Conservation (phyloP, 495 filamentous ascomycete genomes). For the Letharia columbiana region DNA sequence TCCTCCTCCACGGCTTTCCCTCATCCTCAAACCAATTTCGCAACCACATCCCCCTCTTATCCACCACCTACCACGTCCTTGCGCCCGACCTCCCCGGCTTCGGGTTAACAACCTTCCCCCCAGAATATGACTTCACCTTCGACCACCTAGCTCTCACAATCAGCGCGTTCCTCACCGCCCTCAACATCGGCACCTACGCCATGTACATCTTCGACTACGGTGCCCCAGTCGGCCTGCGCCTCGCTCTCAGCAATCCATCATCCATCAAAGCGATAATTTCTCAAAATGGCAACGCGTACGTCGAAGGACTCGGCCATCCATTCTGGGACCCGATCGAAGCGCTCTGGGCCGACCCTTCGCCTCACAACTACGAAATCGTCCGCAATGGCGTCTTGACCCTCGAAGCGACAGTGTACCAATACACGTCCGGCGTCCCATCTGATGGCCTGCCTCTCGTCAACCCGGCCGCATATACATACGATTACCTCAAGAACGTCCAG, state of each 20-base stretch:
- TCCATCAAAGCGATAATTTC: slow-evolving; percentile 45
- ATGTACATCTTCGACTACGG: slow-evolving; percentile 64
- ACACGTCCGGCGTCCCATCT: slow-evolving; percentile 38
- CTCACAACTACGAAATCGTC: slow-evolving; percentile 35
- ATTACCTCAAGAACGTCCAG: slow-evolving; percentile 42
- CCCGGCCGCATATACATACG: slow-evolving; percentile 45
- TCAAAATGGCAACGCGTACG: slow-evolving; percentile 59
- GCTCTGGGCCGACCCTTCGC: slow-evolving; percentile 36
- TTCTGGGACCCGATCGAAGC: slow-evolving; percentile 47
- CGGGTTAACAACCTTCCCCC: slow-evolving; percentile 46
- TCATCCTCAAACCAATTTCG: slow-evolving; percentile 55
- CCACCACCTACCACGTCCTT: slow-evolving; percentile 43
- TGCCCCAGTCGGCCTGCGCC: slow-evolving; percentile 46
- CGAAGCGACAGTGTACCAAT: slow-evolving; percentile 47
- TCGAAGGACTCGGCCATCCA: slow-evolving; percentile 43
- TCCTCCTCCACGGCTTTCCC: slow-evolving; percentile 58
- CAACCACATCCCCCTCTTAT: slow-evolving; percentile 52
- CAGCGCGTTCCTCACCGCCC: slow-evolving; percentile 37
- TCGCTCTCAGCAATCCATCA: slow-evolving; percentile 36
- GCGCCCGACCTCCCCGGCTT: slow-evolving; percentile 56
- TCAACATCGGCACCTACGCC: slow-evolving; percentile 41
- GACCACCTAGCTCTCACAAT: slow-evolving; percentile 41
- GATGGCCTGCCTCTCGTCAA: slow-evolving; percentile 32
- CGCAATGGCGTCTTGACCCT: slow-evolving; percentile 34
- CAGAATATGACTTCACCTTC: slow-evolving; percentile 45